Evolutionary conservation across 176 grass and related monocot species (phyloP), one percentile per base, ranked within the genome.

Genomic region (Guadua angustifolia): DNA sequence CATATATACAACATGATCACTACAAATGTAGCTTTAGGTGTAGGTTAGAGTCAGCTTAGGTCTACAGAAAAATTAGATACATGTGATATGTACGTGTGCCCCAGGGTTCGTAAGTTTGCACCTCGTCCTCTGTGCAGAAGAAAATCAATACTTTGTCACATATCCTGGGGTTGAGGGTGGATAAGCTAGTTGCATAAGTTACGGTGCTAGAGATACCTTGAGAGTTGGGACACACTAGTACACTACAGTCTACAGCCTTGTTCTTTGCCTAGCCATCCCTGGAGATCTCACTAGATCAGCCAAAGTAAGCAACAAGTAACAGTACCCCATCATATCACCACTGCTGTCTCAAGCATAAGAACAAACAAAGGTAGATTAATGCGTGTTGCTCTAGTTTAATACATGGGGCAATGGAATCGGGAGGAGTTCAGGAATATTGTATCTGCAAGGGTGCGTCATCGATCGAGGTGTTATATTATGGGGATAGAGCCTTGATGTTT

Each of bases 371-470:
- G 5, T 80, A 84, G 68, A 83, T 51, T 87, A 83, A 66, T 66
- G 51, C 24, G 21, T 29, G 40, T 6, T 36, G 66, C 0, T 64
- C 84, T 83, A 83, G 79, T 79, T 73, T 83, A 86, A 83, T 73
- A 69, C 84, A 79, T 87, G 61, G 89, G 89, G 84, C 80, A 90
- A 75, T 80, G 89, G 80, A 90, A 87, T 22, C 74, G 61, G 80
- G 75, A 87, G 84, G 89, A 75, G 84, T 80, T 62, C 42, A 75
- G 89, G 75, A 84, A 60, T 83, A 63, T 51, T 45, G 59, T 80
- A 83, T 24, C 21, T 61, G 50, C n/a, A 67, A 26, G 40, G 59
- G 44, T 83, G 35, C 43, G n/a, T 69, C 50, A 71, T 26, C 69
- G 61, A 64, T 15, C 58, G 74, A 60, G 14, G 42, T 15, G 19